Conservation (phyloP, 2,329 filamentous ascomycete species). For the Colletotrichum sp. region DNA sequence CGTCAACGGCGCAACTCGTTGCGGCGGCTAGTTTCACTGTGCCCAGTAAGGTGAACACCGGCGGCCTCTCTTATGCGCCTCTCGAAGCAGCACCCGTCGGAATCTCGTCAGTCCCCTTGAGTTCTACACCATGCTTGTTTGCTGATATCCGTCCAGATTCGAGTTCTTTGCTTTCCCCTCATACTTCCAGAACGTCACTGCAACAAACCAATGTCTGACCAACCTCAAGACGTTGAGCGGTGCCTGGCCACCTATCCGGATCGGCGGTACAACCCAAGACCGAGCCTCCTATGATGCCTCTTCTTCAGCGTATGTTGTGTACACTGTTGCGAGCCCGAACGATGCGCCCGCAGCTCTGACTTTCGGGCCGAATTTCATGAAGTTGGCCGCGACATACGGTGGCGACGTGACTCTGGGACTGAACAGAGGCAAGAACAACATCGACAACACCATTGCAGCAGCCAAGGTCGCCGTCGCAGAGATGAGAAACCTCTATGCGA, state of each 20-base stretch:
- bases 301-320: slow-evolving; percentile 50
- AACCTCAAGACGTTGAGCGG: slow-evolving; percentile 56
- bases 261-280: slow-evolving; percentile 65
- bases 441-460: slow-evolving; percentile 58
- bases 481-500: slow-evolving; percentile 55
- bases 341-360: slow-evolving; percentile 55
- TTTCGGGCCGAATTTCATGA: slow-evolving; percentile 57
- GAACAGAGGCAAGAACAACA: slow-evolving; percentile 56
- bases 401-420: slow-evolving; percentile 57
- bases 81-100: slow-evolving; percentile 5
- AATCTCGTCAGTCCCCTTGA: background rate
- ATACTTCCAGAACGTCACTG: slow-evolving; percentile 55
- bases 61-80: background rate
- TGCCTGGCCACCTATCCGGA: slow-evolving; percentile 56
- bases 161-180: slow-evolving; percentile 62
- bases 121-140: background rate
- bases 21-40: background rate
- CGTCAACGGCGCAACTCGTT: background rate
- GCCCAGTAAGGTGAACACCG: background rate
- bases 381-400: slow-evolving; percentile 49
- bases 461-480: slow-evolving; percentile 45
- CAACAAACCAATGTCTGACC: slow-evolving; percentile 53
- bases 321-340: slow-evolving; percentile 48
- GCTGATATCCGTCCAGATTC: slow-evolving; percentile 36
- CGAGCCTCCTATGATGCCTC: slow-evolving; percentile 54